Base-by-base conservation (phyloP, 2,329 filamentous ascomycete genomes). In the Colletotrichum falcatum region DNA sequence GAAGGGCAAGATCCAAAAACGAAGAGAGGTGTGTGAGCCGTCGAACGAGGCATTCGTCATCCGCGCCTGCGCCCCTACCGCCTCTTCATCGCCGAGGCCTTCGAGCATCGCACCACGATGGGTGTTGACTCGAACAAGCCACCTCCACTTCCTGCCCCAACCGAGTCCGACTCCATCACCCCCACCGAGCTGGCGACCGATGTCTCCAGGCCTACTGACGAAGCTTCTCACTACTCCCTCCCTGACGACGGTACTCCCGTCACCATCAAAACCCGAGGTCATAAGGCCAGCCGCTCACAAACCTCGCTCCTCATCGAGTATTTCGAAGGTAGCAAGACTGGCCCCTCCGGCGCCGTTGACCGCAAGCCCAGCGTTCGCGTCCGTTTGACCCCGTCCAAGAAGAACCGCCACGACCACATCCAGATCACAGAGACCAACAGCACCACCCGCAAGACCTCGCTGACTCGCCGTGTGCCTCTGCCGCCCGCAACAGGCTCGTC, bases 231-330 rank as follows among this genome's bases (percentile, higher is more conserved):
- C 64, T 95, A 93, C 81, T 94, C 92, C 46, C 88, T 96, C 61
- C 93, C 93, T 68, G 92, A 94, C 77, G 93, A 96, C 89, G 94
- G 93, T 79, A 95, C 93, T 63, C 94, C 95, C 51, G 91, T 99
- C 77, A 98, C 94, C 71, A 97, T 99, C 80, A 91, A 92, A 78
- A 97, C 95, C 54, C 89, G 88, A 71, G 86, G 88, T 76, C 87
- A 89, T 78, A 84, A 82, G 74, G 77, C 84, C 72, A 87, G 84
- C 78, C 83, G 89, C 76, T 97, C 94, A 55, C 94, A 97, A 83
- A 97, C 95, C 46, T 97, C 94, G 66, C 86, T 98, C 74, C 86
- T 98, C 76, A 98, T 98, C 77, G 95, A 98, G 83, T 97, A 97
- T 81, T 98, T 97, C 77, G 95, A 97, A 82, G 93, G 90, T 74